A percentile compares a stretch with the other conserved stretches of the same genome.
These are phyloP conservation scores for Colletotrichum tabaci DNA, from an alignment of 2,329 filamentous ascomycete genomes.

Conservation along the genomic window DNA sequence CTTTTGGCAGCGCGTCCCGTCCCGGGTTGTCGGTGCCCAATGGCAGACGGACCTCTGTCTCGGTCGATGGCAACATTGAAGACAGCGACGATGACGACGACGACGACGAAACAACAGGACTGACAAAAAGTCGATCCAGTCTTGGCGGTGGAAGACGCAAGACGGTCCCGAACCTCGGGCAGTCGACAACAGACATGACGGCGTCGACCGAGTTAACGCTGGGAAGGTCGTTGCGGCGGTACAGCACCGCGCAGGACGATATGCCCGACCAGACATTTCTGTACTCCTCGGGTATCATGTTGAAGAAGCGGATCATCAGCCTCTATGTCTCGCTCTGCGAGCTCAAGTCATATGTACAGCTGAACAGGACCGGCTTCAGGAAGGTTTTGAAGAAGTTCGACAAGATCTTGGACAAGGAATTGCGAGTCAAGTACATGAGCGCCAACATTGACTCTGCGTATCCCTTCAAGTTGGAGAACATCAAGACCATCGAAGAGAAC, in stretches of 20 bases:
- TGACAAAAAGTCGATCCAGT: conserved; percentile 63
- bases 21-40: conserved; percentile 53
- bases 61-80: conserved; percentile 71
- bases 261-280: conserved; percentile 81
- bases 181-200: conserved; percentile 69
- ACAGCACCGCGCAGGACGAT: conserved; percentile 81
- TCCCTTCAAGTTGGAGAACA: conserved; percentile 83
- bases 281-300: conserved; percentile 80
- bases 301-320: conserved; percentile 92
- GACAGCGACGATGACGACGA: conserved; percentile 78
- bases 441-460: conserved; percentile 82
- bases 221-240: conserved; percentile 68
- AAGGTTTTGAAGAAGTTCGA: conserved; percentile 99
- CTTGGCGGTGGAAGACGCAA: conserved; percentile 54
- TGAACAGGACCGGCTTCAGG: conserved; percentile 96
- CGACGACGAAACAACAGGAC: conserved; percentile 71
- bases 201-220: conserved; percentile 72
- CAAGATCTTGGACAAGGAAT: conserved; percentile 89
- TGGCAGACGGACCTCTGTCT: conserved; percentile 55
- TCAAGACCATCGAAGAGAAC: conserved; percentile 78
- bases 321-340: conserved; percentile 95
- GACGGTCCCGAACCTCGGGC: conserved; percentile 54
- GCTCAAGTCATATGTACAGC: conserved; percentile 93
- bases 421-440: conserved; percentile 84
- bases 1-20: conserved; percentile 43